phyloP scores from a whole-genome alignment of 164 flowering plant genomes.

The Piper longum region DNA sequence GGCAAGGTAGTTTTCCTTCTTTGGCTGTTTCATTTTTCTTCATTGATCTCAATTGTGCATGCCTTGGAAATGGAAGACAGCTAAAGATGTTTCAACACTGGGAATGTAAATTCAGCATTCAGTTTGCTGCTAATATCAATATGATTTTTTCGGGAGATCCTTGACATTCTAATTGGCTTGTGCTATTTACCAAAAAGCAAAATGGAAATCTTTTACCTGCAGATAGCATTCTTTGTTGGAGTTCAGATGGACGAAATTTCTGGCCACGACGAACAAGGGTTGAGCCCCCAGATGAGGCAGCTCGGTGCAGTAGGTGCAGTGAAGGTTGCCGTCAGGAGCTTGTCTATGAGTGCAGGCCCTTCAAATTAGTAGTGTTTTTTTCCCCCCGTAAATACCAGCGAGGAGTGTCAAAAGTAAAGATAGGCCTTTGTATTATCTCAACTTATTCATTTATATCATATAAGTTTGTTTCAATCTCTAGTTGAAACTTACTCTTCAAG shows the following conservation, averaged over 20 bases:
- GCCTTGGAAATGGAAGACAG: too few relatives aligned
- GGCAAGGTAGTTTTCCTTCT: constrained; percentile 55
- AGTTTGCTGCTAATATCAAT: too few relatives aligned
- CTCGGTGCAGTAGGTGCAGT: constrained; percentile 69
- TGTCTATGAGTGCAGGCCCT: constrained; percentile 40
- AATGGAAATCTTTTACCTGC: constrained; percentile 12
- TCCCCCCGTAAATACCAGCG: not conserved
- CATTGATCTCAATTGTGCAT: not conserved
- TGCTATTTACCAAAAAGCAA: too few relatives aligned
- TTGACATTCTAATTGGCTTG: too few relatives aligned
- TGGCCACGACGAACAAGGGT: constrained; percentile 21
- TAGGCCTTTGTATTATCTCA: not conserved
- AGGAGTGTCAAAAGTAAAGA: not conserved
- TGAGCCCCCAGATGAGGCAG: constrained; percentile 57
- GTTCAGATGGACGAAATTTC: constrained; percentile 53
- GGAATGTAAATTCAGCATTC: too few relatives aligned
- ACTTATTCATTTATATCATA: not conserved
- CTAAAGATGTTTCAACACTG: too few relatives aligned
- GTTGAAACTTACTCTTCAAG: not conserved
- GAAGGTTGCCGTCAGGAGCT: constrained; percentile 66
- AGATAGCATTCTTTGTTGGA: constrained; percentile 73
- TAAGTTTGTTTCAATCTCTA: not conserved
- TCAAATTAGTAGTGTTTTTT: constrained; percentile 23
- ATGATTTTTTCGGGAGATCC: too few relatives aligned
- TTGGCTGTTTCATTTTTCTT: not conserved